Evolutionary conservation across 106 monocot genomes (phyloP), one percentile per base, ranked within the genome.

Genomic region (Dendrobium nobile): DNA sequence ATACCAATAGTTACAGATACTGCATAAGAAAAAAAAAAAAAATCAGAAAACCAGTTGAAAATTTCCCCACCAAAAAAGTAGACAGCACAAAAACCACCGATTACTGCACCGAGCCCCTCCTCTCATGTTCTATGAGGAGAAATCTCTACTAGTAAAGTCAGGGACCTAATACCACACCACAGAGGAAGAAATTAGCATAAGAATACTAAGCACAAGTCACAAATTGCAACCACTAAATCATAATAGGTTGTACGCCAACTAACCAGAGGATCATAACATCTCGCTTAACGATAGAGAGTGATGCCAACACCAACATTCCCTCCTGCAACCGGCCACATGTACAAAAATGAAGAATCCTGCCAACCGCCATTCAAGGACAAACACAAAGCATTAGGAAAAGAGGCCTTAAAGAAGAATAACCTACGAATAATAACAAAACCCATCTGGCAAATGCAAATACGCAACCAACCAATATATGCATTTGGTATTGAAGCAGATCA

Each of bases 81-180:
- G 17, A 61, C 7, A 26, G 15, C 41, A 68, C 6, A 40, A 74
- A 61, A 78, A 70, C 2, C 56, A 96, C 93, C 90, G 96, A 82
- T 93, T 96, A 96, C 96, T 27, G 96, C 79, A 22, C 96, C 96
- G 61, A 96, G 96, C n/a, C n/a, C 85, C 84, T 44, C 96, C 96
- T 85, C 96, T 93, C 90, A 92, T 84, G 86, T 96, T 96, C 75
- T n/a, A n/a, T 92, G 96, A 44, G 96, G 96, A 83, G 93, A 73
- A 47, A 96, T 96, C 85, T 96, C 96, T 37, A 93, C 96, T 83
- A 96, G 67, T 96, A 96, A 28, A 93, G 92, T n/a, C n/a, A n/a
- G 92, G 96, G 4, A 96, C 96, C 96, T 96, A 41, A 59, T 24
- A 78, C 1, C 72, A 83, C 51, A 18, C 1, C 27, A 84, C 20